Percentiles rank a stretch among this genome's conserved stretches.
Evolutionary conservation across 495 filamentous ascomycete genomes (phyloP).

Genomic region (Filosporella fistucella): DNA sequence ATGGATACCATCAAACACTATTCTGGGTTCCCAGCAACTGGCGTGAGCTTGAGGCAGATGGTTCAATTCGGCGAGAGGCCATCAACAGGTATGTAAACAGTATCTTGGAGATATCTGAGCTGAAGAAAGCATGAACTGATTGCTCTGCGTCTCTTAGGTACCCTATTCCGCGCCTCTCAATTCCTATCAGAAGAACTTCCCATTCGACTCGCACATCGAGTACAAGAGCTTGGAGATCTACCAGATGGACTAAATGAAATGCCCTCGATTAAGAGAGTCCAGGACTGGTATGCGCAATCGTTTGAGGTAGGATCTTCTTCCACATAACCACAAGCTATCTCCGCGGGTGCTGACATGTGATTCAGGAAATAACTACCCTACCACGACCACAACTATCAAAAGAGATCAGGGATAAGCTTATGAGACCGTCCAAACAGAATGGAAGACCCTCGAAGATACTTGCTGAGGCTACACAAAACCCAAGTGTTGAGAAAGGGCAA

Average conservation of each 20-base stretch:
- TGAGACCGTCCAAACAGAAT: slow-evolving; percentile 62
- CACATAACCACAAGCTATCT: background rate
- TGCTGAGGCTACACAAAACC: slow-evolving; percentile 80
- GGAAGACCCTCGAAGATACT: slow-evolving; percentile 61
- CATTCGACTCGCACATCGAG: slow-evolving; percentile 92
- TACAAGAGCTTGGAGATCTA: slow-evolving; percentile 84
- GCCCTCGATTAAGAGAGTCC: slow-evolving; percentile 91
- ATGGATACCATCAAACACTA: slow-evolving; percentile 99
- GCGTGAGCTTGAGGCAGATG: slow-evolving; percentile 96
- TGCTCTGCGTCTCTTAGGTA: slow-evolving; percentile 53
- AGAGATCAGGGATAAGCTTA: slow-evolving; percentile 73
- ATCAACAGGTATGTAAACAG: slow-evolving; percentile 72
- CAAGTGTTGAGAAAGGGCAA: slow-evolving; percentile 81
- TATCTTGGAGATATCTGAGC: background rate
- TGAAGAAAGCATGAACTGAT: slow-evolving; percentile 3
- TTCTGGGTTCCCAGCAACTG: slow-evolving; percentile 93
- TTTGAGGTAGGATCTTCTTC: slow-evolving; percentile 70
- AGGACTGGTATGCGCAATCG: slow-evolving; percentile 98
- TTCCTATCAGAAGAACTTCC: slow-evolving; percentile 98
- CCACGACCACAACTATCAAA: slow-evolving; percentile 69
- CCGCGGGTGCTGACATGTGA: slow-evolving; percentile 29
- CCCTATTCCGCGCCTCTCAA: slow-evolving; percentile 93
- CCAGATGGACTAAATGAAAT: slow-evolving; percentile 98
- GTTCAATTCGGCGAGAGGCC: slow-evolving; percentile 95
- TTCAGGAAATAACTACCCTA: slow-evolving; percentile 83